Conservation (phyloP, 1,139 yeast genomes). For the Diutina scorzettiae region DNA sequence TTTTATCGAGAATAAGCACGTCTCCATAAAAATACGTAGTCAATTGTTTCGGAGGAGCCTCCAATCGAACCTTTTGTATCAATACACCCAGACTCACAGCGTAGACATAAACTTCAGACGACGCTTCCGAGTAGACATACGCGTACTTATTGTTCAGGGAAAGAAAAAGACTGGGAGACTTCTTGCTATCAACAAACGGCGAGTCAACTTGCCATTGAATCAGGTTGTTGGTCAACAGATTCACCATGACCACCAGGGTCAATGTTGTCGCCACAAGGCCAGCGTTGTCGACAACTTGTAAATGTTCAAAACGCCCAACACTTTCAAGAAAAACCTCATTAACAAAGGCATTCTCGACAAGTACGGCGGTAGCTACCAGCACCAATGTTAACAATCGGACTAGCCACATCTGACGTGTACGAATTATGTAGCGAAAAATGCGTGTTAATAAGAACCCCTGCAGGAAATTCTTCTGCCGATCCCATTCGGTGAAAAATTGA, state of each 20-base stretch:
- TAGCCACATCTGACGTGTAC: background rate
- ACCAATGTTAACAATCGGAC: background rate
- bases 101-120: background rate
- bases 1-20: background rate
- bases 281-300: background rate
- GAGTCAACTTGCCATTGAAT: background rate
- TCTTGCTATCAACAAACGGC: background rate
- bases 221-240: background rate
- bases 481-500: no score
- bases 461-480: no score
- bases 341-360: constrained; percentile 1
- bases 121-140: background rate
- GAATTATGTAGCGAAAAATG: background rate
- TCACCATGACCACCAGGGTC: background rate
- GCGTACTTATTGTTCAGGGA: background rate
- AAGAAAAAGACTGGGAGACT: background rate
- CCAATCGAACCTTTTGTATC: background rate
- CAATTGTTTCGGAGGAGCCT: background rate
- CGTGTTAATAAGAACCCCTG: no score
- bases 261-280: background rate
- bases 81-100: background rate
- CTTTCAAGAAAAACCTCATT: background rate
- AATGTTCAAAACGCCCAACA: background rate
- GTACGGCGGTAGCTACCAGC: background rate
- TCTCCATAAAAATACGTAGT: background rate